These are phyloP conservation scores for Neoscytalidium dimidiatum DNA, from an alignment of 2,329 filamentous ascomycete species.

Conservation along the genomic window DNA sequence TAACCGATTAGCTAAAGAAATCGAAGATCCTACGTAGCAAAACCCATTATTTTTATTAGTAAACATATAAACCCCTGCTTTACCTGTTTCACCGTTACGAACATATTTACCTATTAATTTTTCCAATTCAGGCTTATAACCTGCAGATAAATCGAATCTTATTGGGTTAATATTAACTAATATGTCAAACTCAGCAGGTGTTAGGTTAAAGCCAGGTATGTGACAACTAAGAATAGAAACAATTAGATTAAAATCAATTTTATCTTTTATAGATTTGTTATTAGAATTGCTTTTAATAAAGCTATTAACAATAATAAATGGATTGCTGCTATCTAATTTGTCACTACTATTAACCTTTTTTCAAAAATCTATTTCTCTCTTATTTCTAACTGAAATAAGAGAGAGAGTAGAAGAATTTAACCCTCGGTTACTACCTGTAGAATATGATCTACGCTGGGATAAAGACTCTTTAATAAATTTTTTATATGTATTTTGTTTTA, in stretches of 20 bases:
- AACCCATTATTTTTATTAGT: background rate
- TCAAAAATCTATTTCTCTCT: background rate
- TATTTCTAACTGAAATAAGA: too few species aligned
- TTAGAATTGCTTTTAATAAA: constrained; percentile 10
- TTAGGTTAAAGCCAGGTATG: background rate
- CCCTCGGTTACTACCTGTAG: background rate
- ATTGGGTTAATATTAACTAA: background rate
- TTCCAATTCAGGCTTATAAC: background rate
- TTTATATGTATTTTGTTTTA: background rate
- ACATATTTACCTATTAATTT: background rate
- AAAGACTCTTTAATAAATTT: background rate
- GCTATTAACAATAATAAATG: constrained; percentile 17
- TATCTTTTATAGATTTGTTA: background rate
- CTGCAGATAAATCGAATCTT: background rate
- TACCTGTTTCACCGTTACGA: background rate
- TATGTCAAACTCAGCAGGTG: background rate
- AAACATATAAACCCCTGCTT: background rate
- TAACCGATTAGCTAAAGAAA: background rate
- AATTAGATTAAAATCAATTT: constrained; percentile 17
- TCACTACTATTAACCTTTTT: background rate
- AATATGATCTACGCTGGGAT: background rate
- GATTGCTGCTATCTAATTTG: constrained; percentile 13
- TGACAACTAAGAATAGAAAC: background rate
- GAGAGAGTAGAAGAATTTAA: background rate
- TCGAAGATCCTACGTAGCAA: background rate